Evolutionary conservation across 306 rosid species (phyloP), one percentile per base, ranked within the genome.

Genomic region (Phaseolus lunatus): DNA sequence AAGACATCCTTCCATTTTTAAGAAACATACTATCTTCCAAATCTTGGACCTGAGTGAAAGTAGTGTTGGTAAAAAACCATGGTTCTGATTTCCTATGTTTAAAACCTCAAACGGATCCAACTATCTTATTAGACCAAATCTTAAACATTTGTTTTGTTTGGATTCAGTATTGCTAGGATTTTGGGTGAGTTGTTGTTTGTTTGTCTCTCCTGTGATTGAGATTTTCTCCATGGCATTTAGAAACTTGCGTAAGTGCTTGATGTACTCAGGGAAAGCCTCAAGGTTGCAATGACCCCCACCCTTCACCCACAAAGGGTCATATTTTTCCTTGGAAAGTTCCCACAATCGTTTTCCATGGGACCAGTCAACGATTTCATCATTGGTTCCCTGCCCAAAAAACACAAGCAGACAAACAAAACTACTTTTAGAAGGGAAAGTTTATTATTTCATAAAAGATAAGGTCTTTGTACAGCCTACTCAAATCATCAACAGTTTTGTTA

Each of bases 281-380:
- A 96, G 94, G 89, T 96, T 96, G 92, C 99, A 96, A 67, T 96
- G 99, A 19, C 99, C 98, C 12, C 99, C 98, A 9, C 98, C 99
- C 83, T 96, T 91, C 59, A 96, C 93, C 99, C 99, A 96, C 79
- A 96, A 83, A 1, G 99, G 99, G n/a, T 96, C 94, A 43, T 86
- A 96, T 77, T 96, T 96, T 84, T 96, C 97, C 86, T 92, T 96
- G 16, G 99, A 75, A 23, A 96, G 98, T 80, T 96, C 99, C 99
- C 99, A 96, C 44, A 96, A 79, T 44, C 97, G 87, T 88, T 96
- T 96, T 57, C 99, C 99, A 43, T 96, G 99, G 81, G 98, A 92
- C 84, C 70, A 87, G 70, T 96, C 96, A 35, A 96, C 99, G 62
- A 91, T 88, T 45, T 96, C 98, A 83, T 96, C 99, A 5, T 88